A percentile compares a stretch with the other conserved stretches of the same genome.
Evolutionary conservation across 23 red algal species (phyloP).

Genomic region (Gracilariopsis chorda): DNA sequence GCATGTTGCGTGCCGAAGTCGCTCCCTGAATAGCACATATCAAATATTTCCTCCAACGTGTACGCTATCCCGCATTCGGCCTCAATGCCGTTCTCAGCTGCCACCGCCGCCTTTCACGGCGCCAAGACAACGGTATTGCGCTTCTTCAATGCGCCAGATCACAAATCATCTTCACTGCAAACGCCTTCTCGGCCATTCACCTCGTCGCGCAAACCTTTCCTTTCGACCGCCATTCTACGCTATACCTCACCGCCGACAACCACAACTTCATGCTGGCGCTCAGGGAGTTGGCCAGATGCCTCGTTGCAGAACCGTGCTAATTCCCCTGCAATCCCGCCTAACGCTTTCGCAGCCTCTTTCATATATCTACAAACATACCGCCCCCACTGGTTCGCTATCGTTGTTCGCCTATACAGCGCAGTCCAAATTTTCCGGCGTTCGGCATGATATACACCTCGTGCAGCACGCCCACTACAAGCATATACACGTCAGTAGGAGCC

Average conservation of each 20-base stretch:
- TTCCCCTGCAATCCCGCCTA: slow-evolving; percentile 10
- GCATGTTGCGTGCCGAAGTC: slow-evolving; percentile 14
- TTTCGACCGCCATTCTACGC: background rate
- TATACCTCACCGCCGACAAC: slow-evolving; percentile 31
- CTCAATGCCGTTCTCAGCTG: background rate
- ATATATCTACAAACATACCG: background rate
- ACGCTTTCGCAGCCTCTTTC: background rate
- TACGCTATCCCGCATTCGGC: slow-evolving; percentile 48
- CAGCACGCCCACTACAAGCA: too few relatives aligned
- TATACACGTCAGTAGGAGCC: too few relatives aligned
- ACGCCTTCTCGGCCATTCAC: slow-evolving; percentile 55
- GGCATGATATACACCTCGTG: slow-evolving; percentile 17
- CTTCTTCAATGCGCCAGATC: slow-evolving; percentile 48
- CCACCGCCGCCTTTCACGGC: slow-evolving; percentile 16
- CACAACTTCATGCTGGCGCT: slow-evolving; percentile 54
- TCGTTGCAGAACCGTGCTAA: background rate
- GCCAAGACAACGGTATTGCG: slow-evolving; percentile 10
- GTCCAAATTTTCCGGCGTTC: slow-evolving; percentile 72
- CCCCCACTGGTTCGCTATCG: background rate
- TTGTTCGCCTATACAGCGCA: slow-evolving; percentile 58
- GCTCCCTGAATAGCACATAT: slow-evolving; percentile 4
- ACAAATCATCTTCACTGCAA: slow-evolving; percentile 64
- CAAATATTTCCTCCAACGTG: background rate
- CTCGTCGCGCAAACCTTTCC: slow-evolving; percentile 53
- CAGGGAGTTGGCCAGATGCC: slow-evolving; percentile 1